Evolutionary conservation across 371 early-diverging fungal genomes (phyloP).

Genomic region (Apophysomyces variabilis): DNA sequence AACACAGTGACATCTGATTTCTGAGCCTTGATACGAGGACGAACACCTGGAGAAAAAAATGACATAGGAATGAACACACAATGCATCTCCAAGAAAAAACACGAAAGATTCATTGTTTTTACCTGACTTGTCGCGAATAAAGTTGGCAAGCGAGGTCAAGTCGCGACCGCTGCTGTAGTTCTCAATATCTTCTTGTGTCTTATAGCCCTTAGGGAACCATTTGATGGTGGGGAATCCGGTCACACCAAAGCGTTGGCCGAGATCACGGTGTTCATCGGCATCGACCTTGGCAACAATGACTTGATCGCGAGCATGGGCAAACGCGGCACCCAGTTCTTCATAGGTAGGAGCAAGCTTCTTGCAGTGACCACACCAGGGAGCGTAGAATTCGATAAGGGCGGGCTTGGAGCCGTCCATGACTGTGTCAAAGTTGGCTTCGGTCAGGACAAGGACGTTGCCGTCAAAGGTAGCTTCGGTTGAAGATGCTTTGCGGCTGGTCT

Average conservation of each 20-base stretch:
- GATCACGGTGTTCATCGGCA: constrained; percentile 83
- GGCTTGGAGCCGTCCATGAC: constrained; percentile 87
- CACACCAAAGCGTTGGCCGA: constrained; percentile 75
- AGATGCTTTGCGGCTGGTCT: constrained; percentile 21
- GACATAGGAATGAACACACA: too few relatives aligned
- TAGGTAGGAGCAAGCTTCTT: constrained; percentile 87
- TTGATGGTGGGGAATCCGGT: constrained; percentile 93
- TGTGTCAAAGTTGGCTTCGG: constrained; percentile 73
- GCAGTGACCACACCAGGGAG: constrained; percentile 96
- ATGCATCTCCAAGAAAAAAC: neutral
- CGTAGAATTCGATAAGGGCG: constrained; percentile 94
- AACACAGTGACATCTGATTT: constrained; percentile 70
- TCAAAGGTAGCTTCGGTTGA: constrained; percentile 23
- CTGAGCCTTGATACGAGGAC: constrained; percentile 63
- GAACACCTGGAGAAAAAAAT: constrained; percentile 26
- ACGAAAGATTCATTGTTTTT: neutral
- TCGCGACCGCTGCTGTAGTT: constrained; percentile 86
- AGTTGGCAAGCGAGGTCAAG: constrained; percentile 73
- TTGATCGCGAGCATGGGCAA: constrained; percentile 64
- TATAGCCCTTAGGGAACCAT: constrained; percentile 87
- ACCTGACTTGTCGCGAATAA: constrained; percentile 82
- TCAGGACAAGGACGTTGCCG: constrained; percentile 67
- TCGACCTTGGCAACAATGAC: constrained; percentile 92
- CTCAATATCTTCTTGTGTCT: constrained; percentile 60
- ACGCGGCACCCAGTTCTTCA: constrained; percentile 81